Percentiles rank a stretch among this genome's conserved stretches.
Evolutionary conservation across 2,329 filamentous ascomycete species (phyloP).

Genomic region (Karstenula rhodostoma): DNA sequence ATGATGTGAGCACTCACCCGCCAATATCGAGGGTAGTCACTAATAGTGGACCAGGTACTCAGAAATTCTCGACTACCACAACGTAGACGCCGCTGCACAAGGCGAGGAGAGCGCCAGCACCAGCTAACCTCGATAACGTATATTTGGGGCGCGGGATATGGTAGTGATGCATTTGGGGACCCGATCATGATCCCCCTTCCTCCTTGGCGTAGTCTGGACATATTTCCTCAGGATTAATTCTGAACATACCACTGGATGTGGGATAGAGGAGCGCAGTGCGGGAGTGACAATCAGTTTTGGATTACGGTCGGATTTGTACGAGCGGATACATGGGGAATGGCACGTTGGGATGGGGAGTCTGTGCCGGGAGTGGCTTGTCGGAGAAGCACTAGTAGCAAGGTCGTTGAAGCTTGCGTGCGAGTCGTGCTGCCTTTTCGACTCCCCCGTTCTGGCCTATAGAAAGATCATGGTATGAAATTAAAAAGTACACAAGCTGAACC

Average conservation of each 20-base stretch:
- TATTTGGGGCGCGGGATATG: neutral
- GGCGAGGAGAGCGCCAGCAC: slow-evolving; percentile 45
- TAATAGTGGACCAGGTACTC: slow-evolving; percentile 76
- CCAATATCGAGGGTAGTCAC: slow-evolving; percentile 1
- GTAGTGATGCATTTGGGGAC: slow-evolving; percentile 15
- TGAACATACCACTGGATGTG: slow-evolving; percentile 14
- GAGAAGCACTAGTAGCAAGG: slow-evolving; percentile 18
- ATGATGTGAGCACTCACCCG: slow-evolving; percentile 81
- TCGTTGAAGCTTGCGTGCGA: neutral
- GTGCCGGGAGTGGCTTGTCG: slow-evolving; percentile 5
- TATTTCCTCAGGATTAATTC: slow-evolving; percentile 23
- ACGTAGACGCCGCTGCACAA: slow-evolving; percentile 74
- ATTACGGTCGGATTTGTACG: slow-evolving; percentile 18
- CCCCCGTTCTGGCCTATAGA: slow-evolving; percentile 3
- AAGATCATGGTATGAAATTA: slow-evolving; percentile 5
- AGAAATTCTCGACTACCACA: slow-evolving; percentile 98
- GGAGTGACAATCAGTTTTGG: slow-evolving; percentile 13
- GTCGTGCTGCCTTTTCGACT: neutral
- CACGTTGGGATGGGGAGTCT: slow-evolving; percentile 17
- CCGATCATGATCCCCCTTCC: slow-evolving; percentile 10
- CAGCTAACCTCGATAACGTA: slow-evolving; percentile 31
- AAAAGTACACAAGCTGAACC: slow-evolving; percentile 3
- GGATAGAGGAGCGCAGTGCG: slow-evolving; percentile 17
- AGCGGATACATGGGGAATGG: slow-evolving; percentile 21
- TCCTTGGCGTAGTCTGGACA: slow-evolving; percentile 21